Base-by-base conservation (phyloP, 257 asterid genomes). In the Cruciata laevipes region DNA sequence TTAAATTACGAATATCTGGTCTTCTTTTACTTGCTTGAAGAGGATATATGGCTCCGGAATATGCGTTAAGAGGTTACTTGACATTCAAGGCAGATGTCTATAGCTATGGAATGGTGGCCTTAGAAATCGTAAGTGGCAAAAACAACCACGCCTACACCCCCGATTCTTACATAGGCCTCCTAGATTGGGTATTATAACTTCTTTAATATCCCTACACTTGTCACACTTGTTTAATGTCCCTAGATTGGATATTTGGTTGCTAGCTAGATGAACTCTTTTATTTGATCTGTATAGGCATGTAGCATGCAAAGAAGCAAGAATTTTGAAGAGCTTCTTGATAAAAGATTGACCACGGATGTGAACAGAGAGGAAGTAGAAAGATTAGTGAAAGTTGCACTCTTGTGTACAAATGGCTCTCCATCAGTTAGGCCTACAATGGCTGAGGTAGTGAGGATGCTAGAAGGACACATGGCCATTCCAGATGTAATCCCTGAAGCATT, bases 1-100 rank as follows among this genome's bases (percentile, higher is more conserved):
- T n/a, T 53, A 21, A 21, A 33, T 66, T 17, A 17, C 33, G 27
- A 53, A 8, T 53, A 18, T 18, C 33, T 5, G 18, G n/a, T 30
- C 14, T 11, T 40, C 25, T 63, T 33, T 66, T 42, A 14, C 30
- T 66, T 65, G 7, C 47, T 76, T 76, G 78, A 84, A 91, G 98
- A 65, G 98, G 98, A 56, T 91, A 91, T 63, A 89, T 91, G 95
- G 98, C 96, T 35, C 98, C 98, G 3, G 98, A 91, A 78, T 89
- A 91, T 69, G 96, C 95, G 23, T 58, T 87, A 12, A 89, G 95
- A 96, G 96, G 98, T 53, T 84, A 91, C 74, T 78, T 91, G 74
- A 87, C 95, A 0, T 80, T 87, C 76, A 91, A 91, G 79, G 96
- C 85, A 6, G 98, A 91, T 27, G 95, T 91, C 64, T 91, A 91